Evolutionary conservation across 441 rosid species (phyloP).

Genomic region (Euphorbia celastroides): DNA sequence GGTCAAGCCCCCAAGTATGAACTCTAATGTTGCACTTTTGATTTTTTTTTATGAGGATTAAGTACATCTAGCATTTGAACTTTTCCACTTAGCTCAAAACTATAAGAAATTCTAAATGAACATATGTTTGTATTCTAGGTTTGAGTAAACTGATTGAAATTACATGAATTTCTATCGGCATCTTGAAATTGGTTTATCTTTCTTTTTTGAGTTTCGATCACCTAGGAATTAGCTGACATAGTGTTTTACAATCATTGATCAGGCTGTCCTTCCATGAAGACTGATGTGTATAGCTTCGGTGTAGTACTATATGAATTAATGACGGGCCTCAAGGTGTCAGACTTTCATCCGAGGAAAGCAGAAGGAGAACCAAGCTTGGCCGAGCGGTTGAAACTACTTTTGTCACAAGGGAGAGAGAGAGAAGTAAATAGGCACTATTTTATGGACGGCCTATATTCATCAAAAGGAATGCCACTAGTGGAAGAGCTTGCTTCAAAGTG

Average conservation of each 20-base stretch:
- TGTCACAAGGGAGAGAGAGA: too few species aligned
- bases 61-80: too few species aligned
- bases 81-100: too few species aligned
- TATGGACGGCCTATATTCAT: too few species aligned
- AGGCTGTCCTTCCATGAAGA: background rate
- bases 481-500: slow-evolving; percentile 64
- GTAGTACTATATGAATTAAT: background rate
- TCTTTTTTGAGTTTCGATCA: background rate
- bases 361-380: background rate
- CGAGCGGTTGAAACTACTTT: background rate
- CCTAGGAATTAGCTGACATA: background rate
- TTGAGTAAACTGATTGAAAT: background rate
- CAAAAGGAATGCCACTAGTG: slow-evolving; percentile 46
- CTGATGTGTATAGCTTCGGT: background rate
- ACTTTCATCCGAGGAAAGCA: background rate
- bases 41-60: too few species aligned
- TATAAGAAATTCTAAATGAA: too few species aligned
- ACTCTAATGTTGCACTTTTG: too few species aligned
- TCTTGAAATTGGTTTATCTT: background rate
- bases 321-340: background rate
- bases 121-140: too few species aligned
- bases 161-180: background rate
- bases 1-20: too few species aligned
- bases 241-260: background rate
- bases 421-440: too few species aligned